phyloP scores from a whole-genome alignment of 2,329 filamentous ascomycete genomes.

The Cladobotryum mycophilum region DNA sequence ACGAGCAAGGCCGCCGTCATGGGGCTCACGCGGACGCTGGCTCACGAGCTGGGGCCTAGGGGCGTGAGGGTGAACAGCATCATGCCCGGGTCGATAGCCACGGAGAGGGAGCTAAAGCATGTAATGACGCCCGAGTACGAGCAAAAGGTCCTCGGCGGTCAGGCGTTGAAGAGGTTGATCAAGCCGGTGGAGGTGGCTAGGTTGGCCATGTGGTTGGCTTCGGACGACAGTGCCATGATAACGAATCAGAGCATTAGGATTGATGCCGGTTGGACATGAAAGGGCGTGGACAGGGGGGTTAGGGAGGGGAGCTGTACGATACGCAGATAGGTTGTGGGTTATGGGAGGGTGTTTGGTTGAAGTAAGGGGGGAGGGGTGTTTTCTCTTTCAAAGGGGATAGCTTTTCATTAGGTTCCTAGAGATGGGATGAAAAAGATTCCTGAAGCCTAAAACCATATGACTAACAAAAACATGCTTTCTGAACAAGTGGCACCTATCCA shows the following conservation, averaged over 20 bases:
- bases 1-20: slow-evolving; percentile 49
- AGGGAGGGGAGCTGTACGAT: no score
- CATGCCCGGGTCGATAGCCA: slow-evolving; percentile 43
- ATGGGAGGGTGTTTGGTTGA: no score
- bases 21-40: slow-evolving; percentile 49
- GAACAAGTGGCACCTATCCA: no score
- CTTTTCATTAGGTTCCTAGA: no score
- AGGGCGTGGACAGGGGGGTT: background rate
- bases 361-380: no score
- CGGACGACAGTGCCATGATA: slow-evolving; percentile 30
- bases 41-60: slow-evolving; percentile 44
- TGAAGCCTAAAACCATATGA: no score
- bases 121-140: slow-evolving; percentile 37
- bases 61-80: slow-evolving; percentile 44
- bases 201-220: slow-evolving; percentile 38
- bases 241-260: slow-evolving; percentile 10
- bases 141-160: slow-evolving; percentile 32
- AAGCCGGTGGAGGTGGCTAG: slow-evolving; percentile 39
- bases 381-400: no score
- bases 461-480: no score
- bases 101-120: slow-evolving; percentile 36
- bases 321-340: no score
- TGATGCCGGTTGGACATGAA: slow-evolving; percentile 10
- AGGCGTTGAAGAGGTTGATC: slow-evolving; percentile 37
- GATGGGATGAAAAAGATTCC: no score